Percentiles rank a stretch among this genome's conserved stretches.
Conservation (phyloP, 352 stramenopile genomes). For the Chrysophaeum taylorii region DNA sequence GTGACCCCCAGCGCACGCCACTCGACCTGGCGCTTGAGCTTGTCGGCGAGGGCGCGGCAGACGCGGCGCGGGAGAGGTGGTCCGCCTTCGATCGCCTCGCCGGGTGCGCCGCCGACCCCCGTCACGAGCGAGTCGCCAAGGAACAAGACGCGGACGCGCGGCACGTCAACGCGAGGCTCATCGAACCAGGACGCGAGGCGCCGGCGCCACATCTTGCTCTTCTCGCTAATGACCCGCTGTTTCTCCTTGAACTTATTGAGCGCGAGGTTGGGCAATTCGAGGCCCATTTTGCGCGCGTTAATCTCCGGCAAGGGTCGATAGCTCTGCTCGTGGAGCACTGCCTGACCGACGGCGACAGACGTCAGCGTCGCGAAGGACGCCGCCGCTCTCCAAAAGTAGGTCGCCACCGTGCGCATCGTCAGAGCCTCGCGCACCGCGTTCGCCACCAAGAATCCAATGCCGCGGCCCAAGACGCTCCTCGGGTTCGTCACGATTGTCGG, state of each 20-base stretch:
- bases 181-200: background rate
- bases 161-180: background rate
- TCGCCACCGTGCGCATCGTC: too few relatives aligned
- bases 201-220: background rate
- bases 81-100: background rate
- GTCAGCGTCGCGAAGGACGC: background rate
- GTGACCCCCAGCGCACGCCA: background rate
- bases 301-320: background rate
- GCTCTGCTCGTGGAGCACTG: background rate
- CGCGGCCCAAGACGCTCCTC: too few relatives aligned
- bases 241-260: too few relatives aligned
- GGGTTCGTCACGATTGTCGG: too few relatives aligned
- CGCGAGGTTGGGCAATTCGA: background rate
- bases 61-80: background rate
- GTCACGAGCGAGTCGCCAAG: constrained; percentile 1
- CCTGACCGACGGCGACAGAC: background rate
- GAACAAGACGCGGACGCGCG: background rate
- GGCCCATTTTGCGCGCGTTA: background rate
- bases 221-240: too few relatives aligned
- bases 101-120: background rate
- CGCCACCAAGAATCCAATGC: too few relatives aligned
- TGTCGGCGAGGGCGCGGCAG: background rate
- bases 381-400: too few relatives aligned
- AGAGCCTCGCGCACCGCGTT: too few relatives aligned
- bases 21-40: background rate